A percentile compares a stretch with the other conserved stretches of the same genome.
Conservation (phyloP, 2,329 filamentous ascomycete species). For the Diaporthe aspalathi region DNA sequence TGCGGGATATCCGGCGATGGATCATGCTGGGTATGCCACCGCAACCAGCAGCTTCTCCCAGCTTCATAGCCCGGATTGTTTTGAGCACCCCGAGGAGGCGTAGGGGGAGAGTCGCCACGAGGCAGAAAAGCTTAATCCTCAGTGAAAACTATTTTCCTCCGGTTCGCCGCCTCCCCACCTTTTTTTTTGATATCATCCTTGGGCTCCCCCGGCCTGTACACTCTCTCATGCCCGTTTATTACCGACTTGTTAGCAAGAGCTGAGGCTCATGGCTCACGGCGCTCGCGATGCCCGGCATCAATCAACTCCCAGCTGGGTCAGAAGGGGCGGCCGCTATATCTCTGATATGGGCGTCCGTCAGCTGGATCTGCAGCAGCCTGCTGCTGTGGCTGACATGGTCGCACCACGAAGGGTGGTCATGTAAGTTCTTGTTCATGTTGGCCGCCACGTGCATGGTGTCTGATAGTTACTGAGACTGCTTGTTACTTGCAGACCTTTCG, state of each 20-base stretch:
- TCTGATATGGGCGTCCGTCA: constrained; percentile 32
- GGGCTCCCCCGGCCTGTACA: neutral
- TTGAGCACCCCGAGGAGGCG: neutral
- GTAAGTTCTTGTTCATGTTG: constrained; percentile 35
- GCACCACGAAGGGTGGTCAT: constrained; percentile 43
- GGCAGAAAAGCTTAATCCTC: constrained; percentile 24
- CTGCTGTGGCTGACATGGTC: constrained; percentile 45
- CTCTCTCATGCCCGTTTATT: constrained; percentile 1
- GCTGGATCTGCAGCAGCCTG: constrained; percentile 37
- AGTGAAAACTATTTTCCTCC: neutral
- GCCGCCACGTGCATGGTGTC: neutral
- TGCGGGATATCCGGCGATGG: neutral
- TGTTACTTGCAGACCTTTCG: constrained; percentile 41
- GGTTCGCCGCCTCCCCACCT: neutral
- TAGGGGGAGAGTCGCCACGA: constrained; percentile 9
- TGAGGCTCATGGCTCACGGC: constrained; percentile 28
- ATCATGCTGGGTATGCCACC: neutral
- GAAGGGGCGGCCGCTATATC: constrained; percentile 37
- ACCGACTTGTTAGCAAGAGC: neutral
- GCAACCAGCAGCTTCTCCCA: neutral
- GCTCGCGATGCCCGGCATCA: constrained; percentile 38
- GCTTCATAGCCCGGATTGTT: neutral
- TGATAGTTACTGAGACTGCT: constrained; percentile 5
- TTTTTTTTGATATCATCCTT: neutral
- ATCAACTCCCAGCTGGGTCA: constrained; percentile 37